A percentile compares a stretch with the other conserved stretches of the same genome.
These are phyloP conservation scores for Kwoniella europaea DNA, from an alignment of 768 basidiomycete species.

Conservation along the genomic window DNA sequence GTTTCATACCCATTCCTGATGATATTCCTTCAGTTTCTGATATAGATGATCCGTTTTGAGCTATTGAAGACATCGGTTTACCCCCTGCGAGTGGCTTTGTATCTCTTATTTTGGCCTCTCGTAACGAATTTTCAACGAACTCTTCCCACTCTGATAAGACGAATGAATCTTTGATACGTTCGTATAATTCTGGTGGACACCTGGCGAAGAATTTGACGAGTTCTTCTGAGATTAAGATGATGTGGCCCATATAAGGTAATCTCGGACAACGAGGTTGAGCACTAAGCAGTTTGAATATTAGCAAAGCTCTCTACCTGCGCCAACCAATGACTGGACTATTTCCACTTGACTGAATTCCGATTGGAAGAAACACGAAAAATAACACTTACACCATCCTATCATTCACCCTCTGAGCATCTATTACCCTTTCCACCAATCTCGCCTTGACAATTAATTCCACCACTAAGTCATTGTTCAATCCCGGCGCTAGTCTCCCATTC, in stretches of 20 bases:
- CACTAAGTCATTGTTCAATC: constrained; percentile 81
- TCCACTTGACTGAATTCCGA: neutral
- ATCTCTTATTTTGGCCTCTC: constrained; percentile 84
- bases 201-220: constrained; percentile 85
- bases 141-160: constrained; percentile 84
- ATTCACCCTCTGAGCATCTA: constrained; percentile 81
- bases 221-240: constrained; percentile 93
- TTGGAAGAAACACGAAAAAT: neutral
- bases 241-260: constrained; percentile 94
- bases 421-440: constrained; percentile 77
- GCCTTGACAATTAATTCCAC: constrained; percentile 86
- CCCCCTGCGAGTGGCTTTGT: constrained; percentile 76
- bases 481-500: constrained; percentile 77
- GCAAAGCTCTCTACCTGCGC: neutral
- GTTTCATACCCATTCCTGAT: neutral
- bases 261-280: constrained; percentile 65
- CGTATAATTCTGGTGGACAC: constrained; percentile 78
- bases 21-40: constrained; percentile 1
- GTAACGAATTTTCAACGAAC: constrained; percentile 82
- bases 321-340: neutral
- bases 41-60: constrained; percentile 4
- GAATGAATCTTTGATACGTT: constrained; percentile 69
- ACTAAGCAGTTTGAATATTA: constrained; percentile 57
- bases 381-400: constrained; percentile 70
- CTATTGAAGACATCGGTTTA: constrained; percentile 29